phyloP scores from a whole-genome alignment of 352 stramenopile species.

The Phytophthora capsici region DNA sequence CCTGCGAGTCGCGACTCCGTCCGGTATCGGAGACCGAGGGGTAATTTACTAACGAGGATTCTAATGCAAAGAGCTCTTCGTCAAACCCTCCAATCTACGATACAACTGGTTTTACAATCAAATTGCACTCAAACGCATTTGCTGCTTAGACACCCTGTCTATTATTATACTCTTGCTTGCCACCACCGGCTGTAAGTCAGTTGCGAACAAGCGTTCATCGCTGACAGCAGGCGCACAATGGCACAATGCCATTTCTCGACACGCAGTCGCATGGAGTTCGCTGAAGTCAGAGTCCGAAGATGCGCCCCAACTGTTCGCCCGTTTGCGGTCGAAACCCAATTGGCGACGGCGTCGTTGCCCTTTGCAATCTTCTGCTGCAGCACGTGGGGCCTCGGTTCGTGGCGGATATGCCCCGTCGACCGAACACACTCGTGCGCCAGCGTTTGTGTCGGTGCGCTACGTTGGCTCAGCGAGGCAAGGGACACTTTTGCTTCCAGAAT shows the following conservation, averaged over 20 bases:
- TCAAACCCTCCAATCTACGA: too few species aligned
- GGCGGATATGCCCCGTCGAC: constrained; percentile 18
- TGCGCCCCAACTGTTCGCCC: constrained; percentile 15
- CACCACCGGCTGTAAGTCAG: not conserved
- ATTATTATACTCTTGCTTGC: too few species aligned
- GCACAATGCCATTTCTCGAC: constrained; percentile 24
- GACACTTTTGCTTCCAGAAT: constrained; percentile 21
- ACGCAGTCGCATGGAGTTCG: constrained; percentile 3
- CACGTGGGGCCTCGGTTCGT: constrained; percentile 20
- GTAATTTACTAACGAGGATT: not conserved
- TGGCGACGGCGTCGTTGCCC: constrained; percentile 8
- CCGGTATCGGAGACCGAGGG: not conserved
- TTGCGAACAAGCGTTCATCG: not conserved
- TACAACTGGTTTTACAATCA: too few species aligned
- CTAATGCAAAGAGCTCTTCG: constrained; percentile 1
- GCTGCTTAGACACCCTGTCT: too few species aligned
- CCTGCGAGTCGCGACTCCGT: not conserved
- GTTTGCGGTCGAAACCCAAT: constrained; percentile 11
- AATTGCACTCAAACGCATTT: too few species aligned
- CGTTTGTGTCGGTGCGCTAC: constrained; percentile 16
- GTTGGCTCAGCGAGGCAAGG: constrained; percentile 3
- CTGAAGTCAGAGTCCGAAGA: constrained; percentile 10
- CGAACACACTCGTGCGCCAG: constrained; percentile 15
- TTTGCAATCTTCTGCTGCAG: constrained; percentile 28
- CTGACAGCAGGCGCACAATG: constrained; percentile 6